Conservation (phyloP, 1,139 yeast genomes). For the Pichia inconspicua region DNA sequence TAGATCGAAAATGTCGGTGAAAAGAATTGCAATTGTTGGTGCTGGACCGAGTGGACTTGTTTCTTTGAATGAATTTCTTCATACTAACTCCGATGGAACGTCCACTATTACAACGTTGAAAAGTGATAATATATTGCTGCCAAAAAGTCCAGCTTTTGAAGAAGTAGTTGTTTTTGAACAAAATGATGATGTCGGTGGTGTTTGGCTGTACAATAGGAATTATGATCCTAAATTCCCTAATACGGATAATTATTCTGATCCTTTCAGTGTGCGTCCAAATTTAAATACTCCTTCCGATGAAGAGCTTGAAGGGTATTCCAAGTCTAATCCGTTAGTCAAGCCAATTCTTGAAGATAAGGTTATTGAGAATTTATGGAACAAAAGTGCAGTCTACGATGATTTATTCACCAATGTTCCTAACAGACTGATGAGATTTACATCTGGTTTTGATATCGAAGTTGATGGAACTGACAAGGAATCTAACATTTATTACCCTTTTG, state of each 20-base stretch:
- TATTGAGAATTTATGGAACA: slow-evolving; percentile 29
- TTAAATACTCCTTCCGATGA: slow-evolving; percentile 5
- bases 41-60: slow-evolving; percentile 17
- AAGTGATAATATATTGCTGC: slow-evolving; percentile 4
- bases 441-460: slow-evolving; percentile 12
- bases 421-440: slow-evolving; percentile 37
- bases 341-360: neutral
- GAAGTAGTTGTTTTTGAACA: slow-evolving; percentile 36
- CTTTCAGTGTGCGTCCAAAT: slow-evolving; percentile 13
- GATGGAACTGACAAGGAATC: slow-evolving; percentile 8
- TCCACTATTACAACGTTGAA: slow-evolving; percentile 9
- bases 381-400: slow-evolving; percentile 33
- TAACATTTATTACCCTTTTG: slow-evolving; percentile 37
- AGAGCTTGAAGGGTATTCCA: slow-evolving; percentile 1
- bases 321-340: neutral
- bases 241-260: slow-evolving; percentile 12
- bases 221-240: slow-evolving; percentile 17
- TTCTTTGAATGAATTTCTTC: slow-evolving; percentile 15
- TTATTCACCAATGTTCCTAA: slow-evolving; percentile 43
- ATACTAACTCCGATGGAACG: slow-evolving; percentile 12
- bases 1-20: too few species aligned
- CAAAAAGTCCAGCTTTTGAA: slow-evolving; percentile 24
- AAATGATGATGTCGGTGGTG: slow-evolving; percentile 36
- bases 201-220: slow-evolving; percentile 27
- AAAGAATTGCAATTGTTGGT: slow-evolving; percentile 15